Conservation (phyloP, 1,284 basidiomycete species). For the Sanghuangporus sanghuang region DNA sequence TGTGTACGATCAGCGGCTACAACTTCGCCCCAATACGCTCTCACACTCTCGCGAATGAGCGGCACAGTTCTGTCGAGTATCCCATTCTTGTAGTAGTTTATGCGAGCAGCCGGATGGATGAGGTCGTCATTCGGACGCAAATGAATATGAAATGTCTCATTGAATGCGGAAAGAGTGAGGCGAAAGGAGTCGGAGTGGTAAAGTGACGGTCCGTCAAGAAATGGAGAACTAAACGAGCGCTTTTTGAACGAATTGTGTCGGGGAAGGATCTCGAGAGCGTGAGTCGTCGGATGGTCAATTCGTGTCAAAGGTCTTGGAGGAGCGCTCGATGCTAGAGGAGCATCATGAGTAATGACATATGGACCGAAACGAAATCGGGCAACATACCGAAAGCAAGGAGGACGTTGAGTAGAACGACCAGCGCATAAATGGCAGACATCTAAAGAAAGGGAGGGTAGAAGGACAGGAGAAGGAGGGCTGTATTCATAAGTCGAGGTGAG, state of each 20-base stretch:
- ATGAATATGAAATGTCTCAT: constrained; percentile 59
- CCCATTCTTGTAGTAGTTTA: constrained; percentile 57
- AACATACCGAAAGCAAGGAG: constrained; percentile 6
- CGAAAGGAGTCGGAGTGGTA: constrained; percentile 62
- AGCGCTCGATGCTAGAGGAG: constrained; percentile 41
- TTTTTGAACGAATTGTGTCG: constrained; percentile 34
- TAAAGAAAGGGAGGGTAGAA: background rate
- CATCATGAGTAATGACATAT: background rate
- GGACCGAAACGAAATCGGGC: background rate
- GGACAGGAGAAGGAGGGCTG: background rate
- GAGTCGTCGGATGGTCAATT: constrained; percentile 51
- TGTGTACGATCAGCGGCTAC: constrained; percentile 45
- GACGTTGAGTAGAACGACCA: constrained; percentile 22
- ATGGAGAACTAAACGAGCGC: constrained; percentile 28
- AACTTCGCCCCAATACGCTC: constrained; percentile 68
- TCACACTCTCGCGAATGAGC: constrained; percentile 49
- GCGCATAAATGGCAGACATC: constrained; percentile 19
- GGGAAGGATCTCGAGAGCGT: constrained; percentile 63
- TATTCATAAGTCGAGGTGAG: background rate
- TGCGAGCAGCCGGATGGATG: constrained; percentile 69
- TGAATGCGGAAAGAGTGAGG: constrained; percentile 58
- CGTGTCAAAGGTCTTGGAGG: constrained; percentile 52
- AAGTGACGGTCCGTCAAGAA: constrained; percentile 36
- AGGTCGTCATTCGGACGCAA: constrained; percentile 72
- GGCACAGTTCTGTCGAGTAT: constrained; percentile 43